Evolutionary conservation across 140 eudicot genomes (phyloP).

Genomic region (Anethum foeniculum): DNA sequence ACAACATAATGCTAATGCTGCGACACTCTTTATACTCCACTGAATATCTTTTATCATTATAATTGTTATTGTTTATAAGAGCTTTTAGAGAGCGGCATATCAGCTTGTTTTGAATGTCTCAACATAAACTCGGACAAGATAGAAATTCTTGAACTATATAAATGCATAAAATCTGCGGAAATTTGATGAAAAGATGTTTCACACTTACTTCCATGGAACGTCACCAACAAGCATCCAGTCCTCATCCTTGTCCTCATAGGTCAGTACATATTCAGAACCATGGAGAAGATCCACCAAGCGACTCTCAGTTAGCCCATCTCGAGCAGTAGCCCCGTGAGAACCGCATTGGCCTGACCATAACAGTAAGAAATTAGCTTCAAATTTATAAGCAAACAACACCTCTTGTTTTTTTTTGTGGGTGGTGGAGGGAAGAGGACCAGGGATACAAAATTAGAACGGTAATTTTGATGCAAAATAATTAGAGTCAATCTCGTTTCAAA

Average conservation of each 20-base stretch:
- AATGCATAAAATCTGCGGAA: not conserved
- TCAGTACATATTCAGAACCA: slow-evolving; percentile 51
- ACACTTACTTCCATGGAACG: slow-evolving; percentile 63
- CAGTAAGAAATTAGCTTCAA: not conserved
- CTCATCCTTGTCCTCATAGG: slow-evolving; percentile 59
- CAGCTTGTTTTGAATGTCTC: not conserved
- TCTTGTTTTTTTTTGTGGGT: not conserved
- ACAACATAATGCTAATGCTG: not conserved
- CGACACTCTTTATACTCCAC: not conserved
- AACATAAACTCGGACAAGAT: not conserved
- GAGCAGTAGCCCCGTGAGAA: slow-evolving; percentile 15
- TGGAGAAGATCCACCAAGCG: slow-evolving; percentile 38
- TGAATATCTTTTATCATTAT: not conserved
- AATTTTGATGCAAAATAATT: not conserved
- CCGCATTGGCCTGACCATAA: slow-evolving; percentile 28
- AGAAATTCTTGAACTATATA: not conserved
- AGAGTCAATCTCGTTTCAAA: not conserved
- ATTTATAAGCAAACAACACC: not conserved
- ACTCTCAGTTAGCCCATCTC: slow-evolving; percentile 33
- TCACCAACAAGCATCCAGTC: slow-evolving; percentile 65
- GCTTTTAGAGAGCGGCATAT: not conserved
- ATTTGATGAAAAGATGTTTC: not conserved
- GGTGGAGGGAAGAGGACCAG: not conserved
- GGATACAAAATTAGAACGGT: not conserved
- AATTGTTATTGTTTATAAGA: not conserved